These are phyloP conservation scores for Amniculicola lignicola DNA, from an alignment of 495 filamentous ascomycete species.

Conservation along the genomic window DNA sequence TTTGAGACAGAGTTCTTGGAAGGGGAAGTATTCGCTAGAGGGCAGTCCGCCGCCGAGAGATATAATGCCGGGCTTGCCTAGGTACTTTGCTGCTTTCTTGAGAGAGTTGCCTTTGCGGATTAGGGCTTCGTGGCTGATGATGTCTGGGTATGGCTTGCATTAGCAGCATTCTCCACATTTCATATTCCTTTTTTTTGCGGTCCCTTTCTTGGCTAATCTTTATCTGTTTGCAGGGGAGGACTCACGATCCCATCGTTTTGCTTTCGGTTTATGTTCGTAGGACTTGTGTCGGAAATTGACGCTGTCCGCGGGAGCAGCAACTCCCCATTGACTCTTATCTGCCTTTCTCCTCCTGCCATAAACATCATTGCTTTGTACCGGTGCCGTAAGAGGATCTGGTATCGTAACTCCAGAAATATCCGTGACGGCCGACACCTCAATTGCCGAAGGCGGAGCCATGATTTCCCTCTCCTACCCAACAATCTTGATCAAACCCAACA, in stretches of 20 bases:
- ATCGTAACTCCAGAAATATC: conserved; percentile 35
- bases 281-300: conserved; percentile 79
- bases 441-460: conserved; percentile 30
- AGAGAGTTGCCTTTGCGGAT: conserved; percentile 46
- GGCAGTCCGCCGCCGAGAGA: conserved; percentile 91
- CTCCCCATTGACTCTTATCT: conserved; percentile 64
- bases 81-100: conserved; percentile 72
- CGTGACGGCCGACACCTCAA: conserved; percentile 29
- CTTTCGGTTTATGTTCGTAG: conserved; percentile 65
- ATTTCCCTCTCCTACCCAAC: too few species aligned
- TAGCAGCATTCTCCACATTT: conserved; percentile 20
- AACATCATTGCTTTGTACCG: conserved; percentile 58
- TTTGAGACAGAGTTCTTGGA: conserved; percentile 65
- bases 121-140: conserved; percentile 54
- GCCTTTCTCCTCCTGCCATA: conserved; percentile 63
- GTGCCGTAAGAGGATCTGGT: conserved; percentile 59
- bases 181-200: too few species aligned
- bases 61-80: conserved; percentile 72
- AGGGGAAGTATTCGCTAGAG: conserved; percentile 83
- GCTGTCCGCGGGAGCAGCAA: conserved; percentile 72
- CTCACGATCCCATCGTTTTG: conserved; percentile 84
- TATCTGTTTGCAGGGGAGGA: too few species aligned
- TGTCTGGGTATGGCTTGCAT: conserved; percentile 44
- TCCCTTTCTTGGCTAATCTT: too few species aligned
- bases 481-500: too few species aligned